Base-by-base conservation (phyloP, 2,329 filamentous ascomycete species). In the Phaeosphaeria sp. region DNA sequence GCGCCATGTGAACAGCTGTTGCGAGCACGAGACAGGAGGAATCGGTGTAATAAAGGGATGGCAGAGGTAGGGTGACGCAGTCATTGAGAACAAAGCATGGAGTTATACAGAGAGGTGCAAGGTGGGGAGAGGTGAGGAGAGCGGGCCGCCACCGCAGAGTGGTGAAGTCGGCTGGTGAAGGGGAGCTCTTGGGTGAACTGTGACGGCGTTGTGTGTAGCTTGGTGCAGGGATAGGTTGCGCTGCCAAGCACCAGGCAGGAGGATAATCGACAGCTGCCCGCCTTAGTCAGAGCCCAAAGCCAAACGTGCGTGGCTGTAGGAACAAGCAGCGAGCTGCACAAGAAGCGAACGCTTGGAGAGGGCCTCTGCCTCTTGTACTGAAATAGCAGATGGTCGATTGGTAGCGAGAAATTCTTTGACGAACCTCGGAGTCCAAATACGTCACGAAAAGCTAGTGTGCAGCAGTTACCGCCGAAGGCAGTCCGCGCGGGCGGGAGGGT, bases 11-110 rank as follows among this genome's bases (percentile, higher is more conserved):
- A 69, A 55, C 50, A 63, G 66, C 46, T 66, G 46, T 50, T 49
- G 63, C 56, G 63, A 55, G 61, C 58, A 62, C 59, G 63, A 70
- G 73, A 72, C 67, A 72, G 66, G 72, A 73, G 69, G 69, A 59
- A 63, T 67, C 59, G 66, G 67, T 71, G 62, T 64, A 66, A 54
- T 58, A 56, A 58, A 58, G 62, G 58, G 64, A 65, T 67, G 63
- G 61, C 62, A 67, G 64, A 64, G 52, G 62, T 59, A 68, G 61
- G 65, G 63, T 66, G 65, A 59, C 59, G 63, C 56, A 59, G 56
- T 67, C 68, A 75, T 74, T 53, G 51, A 48, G 66, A 69, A 65
- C 63, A 58, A 54, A 55, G 48, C 54, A 54, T 55, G 54, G 48
- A 42, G 46, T 22, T 50, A 36, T 44, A 36, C 20, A 44, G 58